phyloP scores from a whole-genome alignment of 2,329 filamentous ascomycete genomes.

The Aspergillus luchuensis region DNA sequence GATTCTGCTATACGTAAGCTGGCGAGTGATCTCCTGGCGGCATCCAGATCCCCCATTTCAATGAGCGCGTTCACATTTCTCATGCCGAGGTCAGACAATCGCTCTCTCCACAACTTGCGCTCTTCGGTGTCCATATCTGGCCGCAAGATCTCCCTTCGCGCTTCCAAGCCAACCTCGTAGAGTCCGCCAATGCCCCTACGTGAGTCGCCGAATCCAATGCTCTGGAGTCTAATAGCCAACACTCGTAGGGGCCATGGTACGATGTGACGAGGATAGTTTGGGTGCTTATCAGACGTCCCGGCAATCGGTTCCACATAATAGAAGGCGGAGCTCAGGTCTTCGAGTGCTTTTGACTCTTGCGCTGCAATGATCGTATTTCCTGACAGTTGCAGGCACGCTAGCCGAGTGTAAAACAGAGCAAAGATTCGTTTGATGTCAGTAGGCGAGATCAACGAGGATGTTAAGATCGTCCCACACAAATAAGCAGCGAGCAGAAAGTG shows the following conservation, averaged over 20 bases:
- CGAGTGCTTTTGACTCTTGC: slow-evolving; percentile 64
- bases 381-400: slow-evolving; percentile 79
- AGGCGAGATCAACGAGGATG: slow-evolving; percentile 43
- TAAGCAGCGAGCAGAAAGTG: slow-evolving; percentile 78
- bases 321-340: slow-evolving; percentile 62
- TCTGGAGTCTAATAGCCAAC: slow-evolving; percentile 79
- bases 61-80: slow-evolving; percentile 57
- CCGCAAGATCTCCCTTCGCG: slow-evolving; percentile 61
- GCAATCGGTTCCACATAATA: slow-evolving; percentile 44
- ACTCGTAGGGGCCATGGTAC: slow-evolving; percentile 88
- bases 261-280: slow-evolving; percentile 67
- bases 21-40: slow-evolving; percentile 72
- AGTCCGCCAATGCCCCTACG: slow-evolving; percentile 84
- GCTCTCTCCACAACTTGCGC: slow-evolving; percentile 66
- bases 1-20: slow-evolving; percentile 50
- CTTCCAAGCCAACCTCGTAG: slow-evolving; percentile 83
- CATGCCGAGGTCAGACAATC: slow-evolving; percentile 74
- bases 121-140: slow-evolving; percentile 57
- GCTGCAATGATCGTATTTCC: slow-evolving; percentile 70
- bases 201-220: slow-evolving; percentile 81
- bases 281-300: slow-evolving; percentile 51
- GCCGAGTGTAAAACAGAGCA: slow-evolving; percentile 73
- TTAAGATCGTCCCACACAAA: slow-evolving; percentile 46
- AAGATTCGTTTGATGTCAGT: slow-evolving; percentile 69
- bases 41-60: slow-evolving; percentile 79